Conservation (phyloP, 2,329 filamentous ascomycete species). For the Uncinocarpus reesii region DNA sequence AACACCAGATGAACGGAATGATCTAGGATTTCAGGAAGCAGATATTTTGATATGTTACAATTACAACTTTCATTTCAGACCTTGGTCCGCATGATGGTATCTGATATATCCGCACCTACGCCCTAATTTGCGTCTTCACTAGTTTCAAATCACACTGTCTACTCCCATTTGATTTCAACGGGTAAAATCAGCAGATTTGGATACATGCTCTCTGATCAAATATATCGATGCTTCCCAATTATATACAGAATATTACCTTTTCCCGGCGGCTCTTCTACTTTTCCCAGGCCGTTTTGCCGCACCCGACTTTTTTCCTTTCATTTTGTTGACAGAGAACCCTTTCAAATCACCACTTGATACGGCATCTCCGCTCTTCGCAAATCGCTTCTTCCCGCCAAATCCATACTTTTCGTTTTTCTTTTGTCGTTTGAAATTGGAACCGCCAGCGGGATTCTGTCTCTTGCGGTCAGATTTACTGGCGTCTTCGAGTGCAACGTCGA, state of each 20-base stretch:
- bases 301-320: conserved; percentile 52
- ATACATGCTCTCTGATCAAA: no score
- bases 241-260: conserved; percentile 14
- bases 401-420: conserved; percentile 95
- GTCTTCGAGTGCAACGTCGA: conserved; percentile 77
- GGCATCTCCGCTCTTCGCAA: conserved; percentile 83
- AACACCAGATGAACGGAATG: no score
- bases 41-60: no score
- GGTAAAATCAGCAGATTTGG: no score
- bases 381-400: conserved; percentile 90
- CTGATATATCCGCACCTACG: no score
- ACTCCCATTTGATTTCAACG: no score
- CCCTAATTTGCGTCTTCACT: no score
- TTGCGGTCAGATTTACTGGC: conserved; percentile 47
- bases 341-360: conserved; percentile 68
- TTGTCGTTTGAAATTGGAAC: conserved; percentile 57
- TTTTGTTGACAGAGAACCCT: conserved; percentile 70
- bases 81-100: no score
- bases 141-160: no score
- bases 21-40: no score
- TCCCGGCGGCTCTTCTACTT: conserved; percentile 36
- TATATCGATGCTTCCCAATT: not conserved
- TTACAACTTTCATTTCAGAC: no score
- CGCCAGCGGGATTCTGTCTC: conserved; percentile 24
- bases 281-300: conserved; percentile 43